These are phyloP conservation scores for Gaeumannomyces tritici DNA, from an alignment of 2,329 filamentous ascomycete genomes.

Conservation along the genomic window DNA sequence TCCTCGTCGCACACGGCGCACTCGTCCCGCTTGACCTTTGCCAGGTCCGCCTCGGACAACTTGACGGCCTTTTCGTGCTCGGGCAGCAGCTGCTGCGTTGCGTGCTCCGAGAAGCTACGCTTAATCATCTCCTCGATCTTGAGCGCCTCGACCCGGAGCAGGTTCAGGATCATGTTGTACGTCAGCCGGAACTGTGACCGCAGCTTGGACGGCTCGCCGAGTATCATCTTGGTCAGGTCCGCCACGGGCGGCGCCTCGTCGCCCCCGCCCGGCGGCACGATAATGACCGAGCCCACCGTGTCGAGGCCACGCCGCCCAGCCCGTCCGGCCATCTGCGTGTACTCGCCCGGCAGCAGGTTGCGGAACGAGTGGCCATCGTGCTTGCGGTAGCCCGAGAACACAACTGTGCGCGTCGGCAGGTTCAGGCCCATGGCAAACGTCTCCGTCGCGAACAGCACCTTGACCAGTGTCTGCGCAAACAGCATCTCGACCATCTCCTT, in stretches of 20 bases:
- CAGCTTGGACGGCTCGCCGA: conserved; percentile 90
- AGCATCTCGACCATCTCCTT: conserved; percentile 97
- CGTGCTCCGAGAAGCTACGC: conserved; percentile 96
- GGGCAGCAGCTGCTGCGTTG: conserved; percentile 84
- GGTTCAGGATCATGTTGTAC: conserved; percentile 98
- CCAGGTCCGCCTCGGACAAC: conserved; percentile 81
- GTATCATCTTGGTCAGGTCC: conserved; percentile 84
- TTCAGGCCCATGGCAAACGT: conserved; percentile 99
- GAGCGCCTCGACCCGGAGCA: conserved; percentile 86
- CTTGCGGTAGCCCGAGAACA: conserved; percentile 95
- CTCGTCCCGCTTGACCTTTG: conserved; percentile 76
- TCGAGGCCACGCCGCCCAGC: conserved; percentile 90
- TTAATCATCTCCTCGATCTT: conserved; percentile 99
- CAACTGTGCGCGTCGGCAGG: conserved; percentile 87
- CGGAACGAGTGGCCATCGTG: conserved; percentile 89
- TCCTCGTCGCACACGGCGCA: conserved; percentile 75
- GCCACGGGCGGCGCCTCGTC: conserved; percentile 83
- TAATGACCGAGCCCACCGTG: conserved; percentile 86
- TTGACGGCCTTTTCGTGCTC: conserved; percentile 95
- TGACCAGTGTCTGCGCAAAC: conserved; percentile 90
- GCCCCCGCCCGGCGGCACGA: conserved; percentile 69
- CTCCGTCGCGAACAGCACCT: conserved; percentile 94
- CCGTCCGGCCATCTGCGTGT: conserved; percentile 96
- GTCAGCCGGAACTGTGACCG: conserved; percentile 93
- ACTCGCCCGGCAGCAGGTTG: conserved; percentile 87